Base-by-base conservation (phyloP, 108 stramenopile genomes). In the Skeletonema menzelii region DNA sequence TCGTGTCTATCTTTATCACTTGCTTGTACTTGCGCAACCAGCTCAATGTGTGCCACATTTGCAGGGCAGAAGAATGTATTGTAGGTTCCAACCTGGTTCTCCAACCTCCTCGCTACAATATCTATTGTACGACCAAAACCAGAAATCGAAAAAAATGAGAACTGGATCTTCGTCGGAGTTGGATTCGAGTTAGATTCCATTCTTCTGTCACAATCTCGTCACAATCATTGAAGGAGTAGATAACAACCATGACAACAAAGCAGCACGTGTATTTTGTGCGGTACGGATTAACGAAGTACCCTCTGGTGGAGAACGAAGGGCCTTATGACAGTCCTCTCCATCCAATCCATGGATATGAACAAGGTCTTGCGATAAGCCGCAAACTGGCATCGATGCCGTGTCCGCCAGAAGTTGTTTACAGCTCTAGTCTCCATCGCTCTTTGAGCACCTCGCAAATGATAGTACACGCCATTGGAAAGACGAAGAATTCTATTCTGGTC, bases 361-460 rank as follows among this genome's bases (percentile, higher is more conserved):
- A 88, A 22, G 90, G 86, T 0, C 65, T 70, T 32, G 65, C 74
- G 31, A 87, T 91, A 64, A 87, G 86, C 14, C 75, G 85, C 19
- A 56, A 73, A 7, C 72, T 91, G 37, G 83, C 82, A 7, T 14
- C 63, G 11, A 71, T 80, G 59, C 30, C 49, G 2, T 27, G 15
- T 53, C 63, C 72, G 46, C 86, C 88, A 6, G 65, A 58, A 8
- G 60, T 84, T 31, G 85, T 92, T 7, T 92, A 85, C 63, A 65
- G 83, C 19, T 76, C 73, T 62, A 84, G 87, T 12, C 86, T 92
- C 53, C 70, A 86, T 10, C 81, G 91, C 27, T 75, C 82, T 0
- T 75, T 83, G 5, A 78, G 88, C 49, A 92, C 91, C 8, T 88
- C 88, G 27, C 80, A 89, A 28, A 59, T 86, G 56, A 82, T 92